Conservation (phyloP, 305 asterid genomes). For the Fraxinus paxiana region DNA sequence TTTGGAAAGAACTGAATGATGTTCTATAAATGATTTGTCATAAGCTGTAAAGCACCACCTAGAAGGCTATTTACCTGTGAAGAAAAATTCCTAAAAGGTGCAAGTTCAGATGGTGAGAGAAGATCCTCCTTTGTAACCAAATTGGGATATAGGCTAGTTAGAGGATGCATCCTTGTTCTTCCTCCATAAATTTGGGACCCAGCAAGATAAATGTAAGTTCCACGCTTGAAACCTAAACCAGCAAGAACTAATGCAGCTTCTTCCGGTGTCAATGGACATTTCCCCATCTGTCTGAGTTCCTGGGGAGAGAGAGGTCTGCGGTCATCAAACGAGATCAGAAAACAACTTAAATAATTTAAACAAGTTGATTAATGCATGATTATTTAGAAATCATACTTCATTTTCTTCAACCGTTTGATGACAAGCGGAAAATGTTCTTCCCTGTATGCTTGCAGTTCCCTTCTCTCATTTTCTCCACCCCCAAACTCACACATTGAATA, state of each 20-base stretch:
- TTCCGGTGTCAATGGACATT: constrained; percentile 92
- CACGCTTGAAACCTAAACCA: constrained; percentile 62
- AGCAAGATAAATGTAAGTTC: constrained; percentile 75
- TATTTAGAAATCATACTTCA: constrained; percentile 30
- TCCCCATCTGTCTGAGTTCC: constrained; percentile 67
- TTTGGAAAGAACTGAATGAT: neutral
- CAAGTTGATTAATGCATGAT: neutral
- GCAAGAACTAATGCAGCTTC: constrained; percentile 88
- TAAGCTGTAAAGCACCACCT: neutral
- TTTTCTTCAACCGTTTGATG: constrained; percentile 64
- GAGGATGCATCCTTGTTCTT: constrained; percentile 60
- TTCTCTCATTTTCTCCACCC: constrained; percentile 68
- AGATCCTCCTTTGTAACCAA: constrained; percentile 78
- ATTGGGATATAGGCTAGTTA: constrained; percentile 61
- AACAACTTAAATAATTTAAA: neutral
- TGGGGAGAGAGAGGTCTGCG: constrained; percentile 45
- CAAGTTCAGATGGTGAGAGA: constrained; percentile 68
- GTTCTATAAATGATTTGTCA: neutral
- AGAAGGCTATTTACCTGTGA: constrained; percentile 59
- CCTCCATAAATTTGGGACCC: constrained; percentile 83
- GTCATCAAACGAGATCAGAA: neutral
- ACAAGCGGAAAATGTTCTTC: constrained; percentile 74
- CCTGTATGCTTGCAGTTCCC: constrained; percentile 69
- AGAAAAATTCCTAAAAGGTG: constrained; percentile 72
- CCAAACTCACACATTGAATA: constrained; percentile 90